phyloP scores from a whole-genome alignment of 2,329 filamentous ascomycete genomes.

The Verticillium nonalfalfae region DNA sequence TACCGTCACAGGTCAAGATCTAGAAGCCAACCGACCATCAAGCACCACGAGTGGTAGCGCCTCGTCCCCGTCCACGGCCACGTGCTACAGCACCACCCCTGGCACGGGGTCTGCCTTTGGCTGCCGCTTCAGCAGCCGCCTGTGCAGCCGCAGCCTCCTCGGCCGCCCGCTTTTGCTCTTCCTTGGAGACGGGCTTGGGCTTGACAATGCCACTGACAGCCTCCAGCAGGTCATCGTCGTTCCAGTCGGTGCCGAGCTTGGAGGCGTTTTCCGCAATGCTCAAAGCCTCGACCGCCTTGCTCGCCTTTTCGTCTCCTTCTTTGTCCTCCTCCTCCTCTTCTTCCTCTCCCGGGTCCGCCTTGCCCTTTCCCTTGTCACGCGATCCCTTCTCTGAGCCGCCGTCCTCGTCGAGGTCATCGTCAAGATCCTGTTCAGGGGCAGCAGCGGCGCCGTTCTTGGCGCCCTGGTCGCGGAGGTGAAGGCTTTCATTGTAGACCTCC shows the following conservation, averaged over 20 bases:
- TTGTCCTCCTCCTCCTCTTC: constrained; percentile 5
- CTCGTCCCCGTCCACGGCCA: constrained; percentile 5
- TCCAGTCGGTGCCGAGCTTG: constrained; percentile 33
- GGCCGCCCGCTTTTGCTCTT: constrained; percentile 4
- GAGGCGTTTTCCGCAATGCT: constrained; percentile 26
- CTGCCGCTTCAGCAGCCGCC: constrained; percentile 16
- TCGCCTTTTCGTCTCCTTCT: constrained; percentile 1
- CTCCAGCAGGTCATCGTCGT: constrained; percentile 35
- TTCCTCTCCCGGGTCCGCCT: constrained; percentile 19
- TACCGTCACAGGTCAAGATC: not conserved
- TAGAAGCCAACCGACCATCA: not conserved
- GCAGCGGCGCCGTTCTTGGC: constrained; percentile 5
- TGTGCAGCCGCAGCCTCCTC: constrained; percentile 18
- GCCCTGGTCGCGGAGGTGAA: constrained; percentile 44
- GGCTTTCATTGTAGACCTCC: constrained; percentile 65
- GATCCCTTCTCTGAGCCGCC: not conserved
- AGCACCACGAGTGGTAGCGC: constrained; percentile 18
- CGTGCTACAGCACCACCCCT: constrained; percentile 8
- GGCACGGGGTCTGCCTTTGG: constrained; percentile 15
- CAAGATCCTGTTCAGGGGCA: constrained; percentile 8
- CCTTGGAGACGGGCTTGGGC: constrained; percentile 14
- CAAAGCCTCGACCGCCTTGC: constrained; percentile 6
- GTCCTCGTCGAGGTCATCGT: constrained; percentile 10
- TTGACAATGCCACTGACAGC: constrained; percentile 38
- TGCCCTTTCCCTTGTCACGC: constrained; percentile 12